phyloP scores from a whole-genome alignment of 1,284 basidiomycete species.

The Chondrostereum purpureum region DNA sequence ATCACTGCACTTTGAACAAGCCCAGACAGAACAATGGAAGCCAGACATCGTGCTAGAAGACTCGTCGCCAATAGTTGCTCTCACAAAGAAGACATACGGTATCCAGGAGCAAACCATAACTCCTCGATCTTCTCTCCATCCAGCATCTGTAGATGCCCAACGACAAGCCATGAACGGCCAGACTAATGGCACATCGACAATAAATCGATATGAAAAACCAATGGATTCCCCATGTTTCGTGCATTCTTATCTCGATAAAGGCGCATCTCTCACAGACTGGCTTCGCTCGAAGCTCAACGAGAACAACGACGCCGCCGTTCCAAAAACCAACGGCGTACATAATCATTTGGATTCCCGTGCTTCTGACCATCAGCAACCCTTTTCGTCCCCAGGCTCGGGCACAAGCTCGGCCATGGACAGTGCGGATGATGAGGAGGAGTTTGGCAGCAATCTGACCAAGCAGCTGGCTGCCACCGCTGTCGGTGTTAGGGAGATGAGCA shows the following conservation, averaged over 20 bases:
- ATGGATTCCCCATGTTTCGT: slow-evolving; percentile 77
- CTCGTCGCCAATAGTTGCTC: slow-evolving; percentile 29
- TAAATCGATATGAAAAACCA: slow-evolving; percentile 30
- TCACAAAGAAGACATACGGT: slow-evolving; percentile 23
- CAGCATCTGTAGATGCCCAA: slow-evolving; percentile 11
- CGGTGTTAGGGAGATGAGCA: slow-evolving; percentile 97
- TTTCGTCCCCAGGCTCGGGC: slow-evolving; percentile 14
- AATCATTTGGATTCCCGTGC: no score
- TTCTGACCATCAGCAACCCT: slow-evolving; percentile 13
- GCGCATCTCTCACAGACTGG: slow-evolving; percentile 67
- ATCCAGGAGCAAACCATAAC: slow-evolving; percentile 19
- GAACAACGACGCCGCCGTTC: no score
- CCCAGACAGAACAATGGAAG: slow-evolving; percentile 37
- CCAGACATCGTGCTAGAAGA: slow-evolving; percentile 41
- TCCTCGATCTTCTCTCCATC: slow-evolving; percentile 16
- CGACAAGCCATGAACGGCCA: slow-evolving; percentile 15
- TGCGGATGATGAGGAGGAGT: slow-evolving; percentile 47
- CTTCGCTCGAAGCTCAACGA: slow-evolving; percentile 43
- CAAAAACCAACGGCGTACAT: slow-evolving; percentile 10
- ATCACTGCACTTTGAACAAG: slow-evolving; percentile 39
- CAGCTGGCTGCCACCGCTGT: slow-evolving; percentile 97
- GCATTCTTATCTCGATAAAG: slow-evolving; percentile 78
- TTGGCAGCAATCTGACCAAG: slow-evolving; percentile 74
- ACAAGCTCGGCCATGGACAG: slow-evolving; percentile 16
- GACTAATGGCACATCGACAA: slow-evolving; percentile 17